Evolutionary conservation across 768 basidiomycete genomes (phyloP).

Genomic region (Serendipita sp.): DNA sequence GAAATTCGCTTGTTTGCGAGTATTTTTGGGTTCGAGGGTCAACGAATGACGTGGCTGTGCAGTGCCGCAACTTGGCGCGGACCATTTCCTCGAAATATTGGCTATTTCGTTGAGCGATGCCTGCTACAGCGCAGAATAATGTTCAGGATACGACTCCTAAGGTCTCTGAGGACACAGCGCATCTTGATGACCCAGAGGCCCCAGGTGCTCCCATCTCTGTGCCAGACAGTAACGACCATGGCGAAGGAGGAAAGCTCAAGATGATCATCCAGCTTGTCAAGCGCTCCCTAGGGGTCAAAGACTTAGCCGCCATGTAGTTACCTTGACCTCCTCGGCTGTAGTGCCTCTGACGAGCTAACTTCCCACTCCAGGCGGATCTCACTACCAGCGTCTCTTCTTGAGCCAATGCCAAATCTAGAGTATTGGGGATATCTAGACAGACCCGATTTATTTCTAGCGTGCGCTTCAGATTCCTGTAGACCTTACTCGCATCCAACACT

Average conservation of each 20-base stretch:
- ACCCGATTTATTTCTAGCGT: constrained; percentile 86
- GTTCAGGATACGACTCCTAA: background rate
- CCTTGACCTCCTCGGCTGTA: background rate
- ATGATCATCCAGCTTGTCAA: constrained; percentile 87
- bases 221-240: constrained; percentile 50
- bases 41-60: too few relatives aligned
- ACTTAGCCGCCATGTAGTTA: constrained; percentile 82
- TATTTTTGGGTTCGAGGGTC: too few relatives aligned
- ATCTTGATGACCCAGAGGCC: constrained; percentile 25
- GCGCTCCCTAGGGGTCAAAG: constrained; percentile 84
- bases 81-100: background rate
- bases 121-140: background rate
- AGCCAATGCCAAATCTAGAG: constrained; percentile 90
- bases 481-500: background rate
- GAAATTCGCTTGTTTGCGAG: too few relatives aligned
- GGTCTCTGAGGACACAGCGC: background rate
- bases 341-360: background rate
- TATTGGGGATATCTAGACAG: constrained; percentile 91
- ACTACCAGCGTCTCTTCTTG: constrained; percentile 79
- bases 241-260: constrained; percentile 85
- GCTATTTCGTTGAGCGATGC: background rate
- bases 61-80: too few relatives aligned
- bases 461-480: constrained; percentile 22
- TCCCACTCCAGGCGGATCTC: constrained; percentile 58
- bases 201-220: constrained; percentile 46